These are phyloP conservation scores for Sclerotinia subarctica DNA, from an alignment of 2,329 filamentous ascomycete genomes.

Conservation along the genomic window DNA sequence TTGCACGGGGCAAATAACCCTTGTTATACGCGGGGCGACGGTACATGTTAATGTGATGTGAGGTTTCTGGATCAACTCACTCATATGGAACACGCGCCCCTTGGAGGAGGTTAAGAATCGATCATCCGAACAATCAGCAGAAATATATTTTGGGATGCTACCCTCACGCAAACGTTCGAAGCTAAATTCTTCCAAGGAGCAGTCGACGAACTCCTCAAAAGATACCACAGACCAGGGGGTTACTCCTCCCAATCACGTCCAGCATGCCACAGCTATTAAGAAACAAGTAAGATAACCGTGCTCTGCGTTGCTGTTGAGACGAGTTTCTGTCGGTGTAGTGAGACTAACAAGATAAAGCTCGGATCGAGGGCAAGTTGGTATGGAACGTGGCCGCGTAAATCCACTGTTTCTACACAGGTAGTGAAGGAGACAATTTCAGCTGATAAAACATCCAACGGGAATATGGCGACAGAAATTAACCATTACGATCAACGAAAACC, in stretches of 20 bases:
- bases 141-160: conserved; percentile 29
- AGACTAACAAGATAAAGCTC: conserved; percentile 27
- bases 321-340: conserved; percentile 11
- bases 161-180: conserved; percentile 33
- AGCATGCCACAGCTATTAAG: conserved; percentile 7
- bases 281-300: conserved; percentile 10
- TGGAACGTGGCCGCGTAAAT: conserved; percentile 54
- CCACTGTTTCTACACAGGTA: conserved; percentile 57
- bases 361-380: conserved; percentile 53
- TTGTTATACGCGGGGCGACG: conserved; percentile 14
- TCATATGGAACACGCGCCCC: conserved; percentile 12
- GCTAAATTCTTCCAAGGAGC: conserved; percentile 30
- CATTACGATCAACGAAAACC: conserved; percentile 34
- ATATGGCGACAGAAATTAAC: conserved; percentile 32
- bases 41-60: conserved; percentile 13
- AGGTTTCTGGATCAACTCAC: conserved; percentile 10
- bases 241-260: background rate
- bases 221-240: conserved; percentile 23
- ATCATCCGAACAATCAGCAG: background rate
- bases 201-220: conserved; percentile 21
- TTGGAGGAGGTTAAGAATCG: background rate
- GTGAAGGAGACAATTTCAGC: conserved; percentile 60
- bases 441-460: conserved; percentile 38
- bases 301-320: background rate
- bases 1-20: conserved; percentile 15